Base-by-base conservation (phyloP, 371 early-diverging fungal genomes). In the Smittium culicis region DNA sequence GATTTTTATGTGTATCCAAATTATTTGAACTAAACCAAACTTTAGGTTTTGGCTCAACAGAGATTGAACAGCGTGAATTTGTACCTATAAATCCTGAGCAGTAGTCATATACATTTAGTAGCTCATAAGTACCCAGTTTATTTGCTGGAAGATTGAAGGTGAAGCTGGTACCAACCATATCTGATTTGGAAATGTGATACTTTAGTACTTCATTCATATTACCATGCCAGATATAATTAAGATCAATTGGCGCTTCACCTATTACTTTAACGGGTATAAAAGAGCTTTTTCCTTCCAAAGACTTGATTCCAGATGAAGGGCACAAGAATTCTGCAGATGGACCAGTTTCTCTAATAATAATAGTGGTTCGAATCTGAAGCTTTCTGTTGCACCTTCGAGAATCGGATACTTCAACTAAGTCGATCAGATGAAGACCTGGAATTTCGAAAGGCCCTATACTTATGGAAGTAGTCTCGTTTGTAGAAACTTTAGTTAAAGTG, bases 101-200 rank as follows among this genome's bases (percentile, higher is more conserved):
- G 14, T 69, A 66, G 32, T 77, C 77, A 56, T 34, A 35, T 16
- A 74, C 74, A 17, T 70, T 61, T 8, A 71, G 59, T 20, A 77
- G 70, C 63, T 71, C 73, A 54, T 77, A 77, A 56, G 67, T 69
- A 65, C 77, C 77, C 20, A 75, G 74, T 25, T 69, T 72, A 45
- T 68, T 68, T 20, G 70, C 77, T 2, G 64, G 64, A 29, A 77
- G 67, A 1, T 66, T 66, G 34, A 54, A 57, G 14, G 28, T 34
- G 45, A 66, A 65, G 30, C 62, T 30, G 16, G 66, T 34, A 31
- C 65, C 54, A 14, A 35, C 66, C 45, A 64, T 58, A 20, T 45
- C 56, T 25, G 60, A 61, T 1, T 67, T 54, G 2, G 73, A 27
- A 28, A 65, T 67, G 8, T 71, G 59, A 3, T 28, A 60, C 32